Conservation (phyloP, 352 stramenopile species). For the Vaucheria bursata region DNA sequence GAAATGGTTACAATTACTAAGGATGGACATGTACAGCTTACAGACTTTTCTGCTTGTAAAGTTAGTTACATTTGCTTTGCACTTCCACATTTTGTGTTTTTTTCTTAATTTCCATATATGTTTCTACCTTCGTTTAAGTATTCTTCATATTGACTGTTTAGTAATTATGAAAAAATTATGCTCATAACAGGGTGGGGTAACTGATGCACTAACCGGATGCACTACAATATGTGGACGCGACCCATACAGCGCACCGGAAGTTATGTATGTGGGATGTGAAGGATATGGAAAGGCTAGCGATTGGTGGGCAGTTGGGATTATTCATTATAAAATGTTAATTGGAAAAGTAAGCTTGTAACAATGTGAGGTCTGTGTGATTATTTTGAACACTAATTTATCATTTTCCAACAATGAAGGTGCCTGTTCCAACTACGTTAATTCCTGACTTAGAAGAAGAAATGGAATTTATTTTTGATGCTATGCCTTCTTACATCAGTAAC, state of each 20-base stretch:
- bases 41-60: not conserved
- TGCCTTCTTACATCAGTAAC: not conserved
- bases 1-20: not conserved
- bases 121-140: not conserved
- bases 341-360: not conserved
- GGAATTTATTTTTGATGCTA: not conserved
- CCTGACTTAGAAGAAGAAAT: not conserved
- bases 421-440: not conserved
- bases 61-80: not conserved
- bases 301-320: not conserved
- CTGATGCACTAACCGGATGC: not conserved
- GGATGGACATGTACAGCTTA: not conserved
- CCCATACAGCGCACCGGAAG: slow-evolving; percentile 1
- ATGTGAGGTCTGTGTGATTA: not conserved
- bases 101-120: not conserved
- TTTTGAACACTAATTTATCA: not conserved
- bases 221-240: not conserved
- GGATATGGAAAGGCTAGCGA: not conserved
- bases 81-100: not conserved
- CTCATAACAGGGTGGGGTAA: not conserved
- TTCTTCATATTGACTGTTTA: not conserved
- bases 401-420: not conserved
- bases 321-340: not conserved
- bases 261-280: not conserved
- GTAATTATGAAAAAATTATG: not conserved